Base-by-base conservation (phyloP, 2,329 filamentous ascomycete genomes). In the Neocucurbitaria cava region DNA sequence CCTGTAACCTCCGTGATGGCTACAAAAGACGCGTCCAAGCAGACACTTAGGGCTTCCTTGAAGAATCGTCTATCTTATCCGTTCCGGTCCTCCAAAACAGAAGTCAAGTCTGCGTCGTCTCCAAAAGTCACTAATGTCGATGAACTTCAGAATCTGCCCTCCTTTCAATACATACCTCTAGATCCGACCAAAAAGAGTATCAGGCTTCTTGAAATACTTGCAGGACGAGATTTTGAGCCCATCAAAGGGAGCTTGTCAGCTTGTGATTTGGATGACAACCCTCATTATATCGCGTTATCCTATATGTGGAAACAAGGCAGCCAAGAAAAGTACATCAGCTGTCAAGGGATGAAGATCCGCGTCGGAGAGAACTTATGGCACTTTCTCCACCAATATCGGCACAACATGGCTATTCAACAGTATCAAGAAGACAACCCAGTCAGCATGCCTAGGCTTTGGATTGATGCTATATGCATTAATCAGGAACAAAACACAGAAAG, bases 251-350 rank as follows among this genome's bases (percentile, higher is more conserved):
- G 26, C 13, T 5, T 59, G 3, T 30, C 21, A 2, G 13, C 41
- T 11, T 59, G 54, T 17, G 50, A 59, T 23, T 17, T 63, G 33
- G 58, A 61, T 15, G 38, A 61, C 15, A 56, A 24, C 11, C 54
- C 54, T n/a, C 38, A 45, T 0, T 63, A 59, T 11, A 53, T 61
- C 18, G 60, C 60, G 5, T 31, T 63, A 10, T 61, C 58, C 2
- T 63, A 63, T 39, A 63, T 46, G n/a, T 63, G 60, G 60, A 48
- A 61, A 10, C 56, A 61, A 41, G 54, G 41, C 17, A 46, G 40
- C 3, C 28, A 49, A 17, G 33, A 45, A 7, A 54, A 43, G 28
- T 18, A 49, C 2, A 46, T 61, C 1, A 38, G 49, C 8, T 59
- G 56, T 24, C 33, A 59, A 24, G 60, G 50, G 20, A 48, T 39